Conservation (phyloP, 2,329 filamentous ascomycete species). For the Alternaria viburni region DNA sequence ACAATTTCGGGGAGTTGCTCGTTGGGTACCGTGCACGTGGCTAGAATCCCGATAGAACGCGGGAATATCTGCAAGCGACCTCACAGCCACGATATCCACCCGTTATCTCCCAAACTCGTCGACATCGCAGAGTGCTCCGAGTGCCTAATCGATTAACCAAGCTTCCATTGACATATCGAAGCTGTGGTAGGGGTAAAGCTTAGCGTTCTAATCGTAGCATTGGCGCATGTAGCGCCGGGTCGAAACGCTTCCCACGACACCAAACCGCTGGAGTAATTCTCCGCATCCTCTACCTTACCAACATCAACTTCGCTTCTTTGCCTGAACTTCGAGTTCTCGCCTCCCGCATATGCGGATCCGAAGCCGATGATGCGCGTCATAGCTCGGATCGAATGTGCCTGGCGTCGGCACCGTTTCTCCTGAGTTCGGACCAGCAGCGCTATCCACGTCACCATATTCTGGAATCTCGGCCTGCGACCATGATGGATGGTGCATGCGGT, state of each 20-base stretch:
- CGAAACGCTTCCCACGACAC: not conserved
- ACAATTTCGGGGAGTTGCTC: not conserved
- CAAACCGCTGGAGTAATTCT: constrained; percentile 4
- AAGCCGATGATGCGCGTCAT: constrained; percentile 13
- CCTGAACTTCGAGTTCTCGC: not conserved
- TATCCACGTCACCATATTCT: constrained; percentile 27
- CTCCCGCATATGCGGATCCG: not conserved
- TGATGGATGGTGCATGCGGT: not conserved
- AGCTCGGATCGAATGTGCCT: constrained; percentile 12
- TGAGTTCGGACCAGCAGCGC: constrained; percentile 23
- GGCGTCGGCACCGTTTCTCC: constrained; percentile 23
- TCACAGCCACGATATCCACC: not conserved
- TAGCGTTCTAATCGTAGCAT: not conserved
- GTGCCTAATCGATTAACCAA: not conserved
- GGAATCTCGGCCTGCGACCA: constrained; percentile 4
- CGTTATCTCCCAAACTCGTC: not conserved
- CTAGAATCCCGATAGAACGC: not conserved
- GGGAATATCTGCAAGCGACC: not conserved
- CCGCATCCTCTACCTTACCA: not conserved
- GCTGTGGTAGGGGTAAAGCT: not conserved
- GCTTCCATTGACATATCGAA: not conserved
- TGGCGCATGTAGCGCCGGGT: not conserved
- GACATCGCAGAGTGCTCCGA: not conserved
- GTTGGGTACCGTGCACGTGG: not conserved
- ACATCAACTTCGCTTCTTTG: not conserved